Base-by-base conservation (phyloP, 495 filamentous ascomycete species). In the Daldinia loculata region DNA sequence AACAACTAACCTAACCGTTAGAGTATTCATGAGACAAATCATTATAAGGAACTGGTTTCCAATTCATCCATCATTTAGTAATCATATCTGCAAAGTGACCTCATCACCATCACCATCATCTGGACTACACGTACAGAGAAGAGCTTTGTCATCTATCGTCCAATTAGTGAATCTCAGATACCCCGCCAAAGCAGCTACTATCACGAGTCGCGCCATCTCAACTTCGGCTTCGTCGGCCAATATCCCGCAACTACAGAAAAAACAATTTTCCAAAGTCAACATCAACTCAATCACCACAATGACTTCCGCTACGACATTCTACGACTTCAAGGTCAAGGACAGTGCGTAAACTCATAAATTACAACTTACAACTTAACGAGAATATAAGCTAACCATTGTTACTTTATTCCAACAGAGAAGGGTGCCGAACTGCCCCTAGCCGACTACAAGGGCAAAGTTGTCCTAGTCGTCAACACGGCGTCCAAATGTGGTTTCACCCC, bases 401-500 rank as follows among this genome's bases (percentile, higher is more conserved):
- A 30, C n/a, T 53, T 58, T 48, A 30, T 4, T 29, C 63, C 4
- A 74, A 76, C 79, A 95, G 93, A 95, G 76, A 92, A 89, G 78
- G 94, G 93, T 80, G 69, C 83, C 22, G 85, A 90, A 66, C 91
- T 89, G 77, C 83, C 88, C 61, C 87, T 98, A 75, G 71, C 80
- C 69, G 76, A 85, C 32, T 89, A 93, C 80, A 85, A 91, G 66
- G 92, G 91, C 84, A 98, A 98, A 79, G 94, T 98, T 78, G 88
- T 98, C 68, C 91, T 99, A 45, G 80, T 97, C 74, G 95, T 98
- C 81, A 99, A 99, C 87, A 97, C 93, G n/a, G 95, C 95, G 67
- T 96, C 92, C 76, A 97, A 98, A 85, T 99, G 95, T 84, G 95
- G 96, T 77, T 98, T 98, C 88, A 98, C 95, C 9, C 92, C 92